Base-by-base conservation (phyloP, 2,329 filamentous ascomycete species). In the Elsinoe ampelina region DNA sequence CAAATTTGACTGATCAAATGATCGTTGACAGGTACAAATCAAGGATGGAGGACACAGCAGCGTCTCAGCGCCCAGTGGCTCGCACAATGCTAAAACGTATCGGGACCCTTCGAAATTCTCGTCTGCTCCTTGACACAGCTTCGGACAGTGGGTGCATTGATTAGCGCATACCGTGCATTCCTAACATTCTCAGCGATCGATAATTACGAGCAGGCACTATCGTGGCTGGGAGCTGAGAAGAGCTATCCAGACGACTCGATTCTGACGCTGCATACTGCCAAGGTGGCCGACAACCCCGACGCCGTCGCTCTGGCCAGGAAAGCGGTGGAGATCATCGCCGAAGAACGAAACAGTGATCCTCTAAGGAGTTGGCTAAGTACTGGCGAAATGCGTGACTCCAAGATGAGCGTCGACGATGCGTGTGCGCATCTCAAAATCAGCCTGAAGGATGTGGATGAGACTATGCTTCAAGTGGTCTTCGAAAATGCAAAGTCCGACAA, bases 11-110 rank as follows among this genome's bases (percentile, higher is more conserved):
- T 4, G 84, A 86, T 58, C 79, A 83, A 32, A 74, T 77, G 57
- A 82, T 88, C 35, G 78, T 85, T 59, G 80, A 80, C 12, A 72
- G 75, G 13, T 87, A 84, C 64, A 79, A 78, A 59, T 77, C 81
- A 1, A 78, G 80, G 13, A 54, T 57, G 47, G 36, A 47, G 30
- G 54, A 58, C 30, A 55, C 55, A 19, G 54, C 55, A 5, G 5
- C 52, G 2, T 15, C 43, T 17, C 20, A 36, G 48, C 67, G 86
- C 50, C 71, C 73, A 52, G 80, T 83, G 61, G 67, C 71, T n/a
- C 75, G 80, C 12, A 73, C 75, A 55, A 75, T 78, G 56, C 69
- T 88, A 41, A 75, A 75, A 59, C 77, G 80, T 48, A 83, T 88
- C 62, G 85, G 82, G 1, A 72, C 77, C 32, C 73, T 77, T 36